These are phyloP conservation scores for Nemania serpens DNA, from an alignment of 2,329 filamentous ascomycete genomes.

Conservation along the genomic window DNA sequence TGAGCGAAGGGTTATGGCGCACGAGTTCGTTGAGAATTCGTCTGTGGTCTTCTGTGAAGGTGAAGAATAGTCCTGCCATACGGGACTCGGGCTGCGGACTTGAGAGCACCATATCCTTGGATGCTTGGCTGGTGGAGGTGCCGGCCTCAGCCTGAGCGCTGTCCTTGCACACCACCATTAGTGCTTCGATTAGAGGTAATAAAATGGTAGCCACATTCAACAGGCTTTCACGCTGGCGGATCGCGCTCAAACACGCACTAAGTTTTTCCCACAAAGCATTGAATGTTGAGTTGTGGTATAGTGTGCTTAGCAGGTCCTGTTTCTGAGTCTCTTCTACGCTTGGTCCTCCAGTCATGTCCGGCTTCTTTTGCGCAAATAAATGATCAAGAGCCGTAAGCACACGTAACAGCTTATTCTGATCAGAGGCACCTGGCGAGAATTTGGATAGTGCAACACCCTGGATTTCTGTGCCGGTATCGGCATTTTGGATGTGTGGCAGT, in stretches of 20 bases:
- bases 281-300: constrained; percentile 92
- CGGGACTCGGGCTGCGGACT: constrained; percentile 79
- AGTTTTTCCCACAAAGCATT: constrained; percentile 89
- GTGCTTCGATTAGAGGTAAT: constrained; percentile 87
- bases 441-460: constrained; percentile 92
- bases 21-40: constrained; percentile 98
- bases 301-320: constrained; percentile 80
- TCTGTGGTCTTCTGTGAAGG: constrained; percentile 95
- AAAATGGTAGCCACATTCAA: constrained; percentile 96
- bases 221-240: constrained; percentile 91
- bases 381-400: constrained; percentile 94
- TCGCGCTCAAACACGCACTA: constrained; percentile 84
- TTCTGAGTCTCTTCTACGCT: constrained; percentile 65
- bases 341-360: constrained; percentile 49
- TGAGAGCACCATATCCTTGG: constrained; percentile 72
- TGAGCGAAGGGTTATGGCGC: constrained; percentile 93
- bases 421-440: constrained; percentile 93
- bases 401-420: constrained; percentile 93
- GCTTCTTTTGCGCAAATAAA: constrained; percentile 79
- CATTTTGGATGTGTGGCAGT: constrained; percentile 82
- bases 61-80: constrained; percentile 93
- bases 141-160: constrained; percentile 76
- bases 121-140: constrained; percentile 49
- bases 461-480: constrained; percentile 88
- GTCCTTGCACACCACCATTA: constrained; percentile 99